These are phyloP conservation scores for Elsinoe necatrix DNA, from an alignment of 2,329 filamentous ascomycete species.

Conservation along the genomic window DNA sequence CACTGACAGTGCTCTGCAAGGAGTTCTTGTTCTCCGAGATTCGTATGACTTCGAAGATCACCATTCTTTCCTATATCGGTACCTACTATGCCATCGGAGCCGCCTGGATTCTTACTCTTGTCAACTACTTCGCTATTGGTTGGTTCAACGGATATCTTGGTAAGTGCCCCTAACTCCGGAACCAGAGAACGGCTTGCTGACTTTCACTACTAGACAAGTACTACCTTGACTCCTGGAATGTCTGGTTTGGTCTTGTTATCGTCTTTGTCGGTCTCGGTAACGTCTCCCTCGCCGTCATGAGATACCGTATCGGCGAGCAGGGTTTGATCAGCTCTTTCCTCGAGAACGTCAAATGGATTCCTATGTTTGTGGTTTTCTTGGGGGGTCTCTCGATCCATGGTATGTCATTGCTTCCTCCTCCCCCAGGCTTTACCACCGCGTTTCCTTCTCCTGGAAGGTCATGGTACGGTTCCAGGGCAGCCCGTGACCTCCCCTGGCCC, in stretches of 20 bases:
- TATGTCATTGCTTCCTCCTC: background rate
- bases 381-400: constrained; percentile 22
- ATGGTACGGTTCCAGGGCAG: background rate
- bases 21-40: constrained; percentile 54
- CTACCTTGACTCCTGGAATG: constrained; percentile 59
- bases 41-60: constrained; percentile 58
- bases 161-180: background rate
- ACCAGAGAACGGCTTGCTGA: background rate
- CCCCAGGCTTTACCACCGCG: background rate
- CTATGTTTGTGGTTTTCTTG: constrained; percentile 33
- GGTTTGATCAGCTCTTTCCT: constrained; percentile 42
- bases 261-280: constrained; percentile 58
- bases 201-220: constrained; percentile 45
- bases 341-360: constrained; percentile 55
- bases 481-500: too few relatives aligned
- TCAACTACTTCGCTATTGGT: constrained; percentile 64
- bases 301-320: constrained; percentile 52
- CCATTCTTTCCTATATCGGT: constrained; percentile 61
- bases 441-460: background rate
- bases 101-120: constrained; percentile 56
- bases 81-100: constrained; percentile 65
- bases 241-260: constrained; percentile 54
- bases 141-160: constrained; percentile 57
- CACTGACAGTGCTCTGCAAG: constrained; percentile 57
- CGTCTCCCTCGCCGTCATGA: constrained; percentile 51